Base-by-base conservation (phyloP, 2,329 filamentous ascomycete genomes). In the Penicillium concentricum region DNA sequence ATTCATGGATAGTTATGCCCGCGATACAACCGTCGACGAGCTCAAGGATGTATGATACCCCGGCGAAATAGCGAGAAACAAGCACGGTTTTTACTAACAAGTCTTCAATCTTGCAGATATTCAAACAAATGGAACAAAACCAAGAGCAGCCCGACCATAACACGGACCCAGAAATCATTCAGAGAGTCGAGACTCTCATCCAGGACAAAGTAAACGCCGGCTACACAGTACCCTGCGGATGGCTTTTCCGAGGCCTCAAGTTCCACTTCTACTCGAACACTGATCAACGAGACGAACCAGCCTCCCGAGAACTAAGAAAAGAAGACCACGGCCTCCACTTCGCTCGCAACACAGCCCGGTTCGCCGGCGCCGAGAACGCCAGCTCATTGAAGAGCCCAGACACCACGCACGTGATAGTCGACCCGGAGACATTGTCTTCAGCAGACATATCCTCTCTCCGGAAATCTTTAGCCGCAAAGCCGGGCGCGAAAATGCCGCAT, bases 1-100 rank as follows among this genome's bases (percentile, higher is more conserved):
- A 51, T 94, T 85, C 65, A 89, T 89, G 0, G 94, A 99, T 71
- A 92, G 91, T 68, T 97, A 90, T 73, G 83, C 86, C 0, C 81
- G 92, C 5, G 86, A 96, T 65, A 77, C 88, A 9, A 81, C 79
- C 0, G 65, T 83, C 0, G 81, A 85, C 2, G 89, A 93, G 66
- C 79, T 96, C 46, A 78, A 72, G 53, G 73, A 61, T 49, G 69
- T 76, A 67, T 39, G 65, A 73, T 6, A 54, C 67, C 37, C 9
- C 5, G 7, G 3, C 7, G 9, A n/a, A 16, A 18, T 4, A 9
- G 0, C 28, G 13, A 28, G 5, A 32, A 49, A 28, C 5, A 20
- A 12, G 7, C 10, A 13, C 20, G 24, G 18, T 3, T 20, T 34
- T 34, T 3, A 35, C 2, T 28, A 32, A 34, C 5, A 22, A 39